Percentiles rank a stretch among this genome's conserved stretches.
Conservation (phyloP, 176 grass and related monocot species). For the Chrysopogon serrulatus region DNA sequence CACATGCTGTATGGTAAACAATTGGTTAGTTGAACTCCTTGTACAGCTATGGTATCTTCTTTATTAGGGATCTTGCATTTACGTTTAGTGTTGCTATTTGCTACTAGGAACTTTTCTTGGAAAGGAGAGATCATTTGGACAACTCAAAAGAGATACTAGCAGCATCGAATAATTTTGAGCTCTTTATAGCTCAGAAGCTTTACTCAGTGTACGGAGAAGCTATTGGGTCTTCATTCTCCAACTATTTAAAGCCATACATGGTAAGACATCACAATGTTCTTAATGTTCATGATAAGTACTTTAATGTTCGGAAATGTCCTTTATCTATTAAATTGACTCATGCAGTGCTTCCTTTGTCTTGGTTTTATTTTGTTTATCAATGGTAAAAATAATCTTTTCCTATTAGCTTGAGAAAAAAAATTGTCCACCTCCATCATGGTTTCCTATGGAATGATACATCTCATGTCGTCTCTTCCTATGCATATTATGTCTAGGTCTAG, state of each 20-base stretch:
- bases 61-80: slow-evolving; percentile 20
- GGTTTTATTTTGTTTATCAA: background rate
- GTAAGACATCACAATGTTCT: slow-evolving; percentile 33
- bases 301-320: background rate
- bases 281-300: background rate
- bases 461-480: background rate
- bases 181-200: slow-evolving; percentile 63
- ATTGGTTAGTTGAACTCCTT: slow-evolving; percentile 54
- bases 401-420: background rate
- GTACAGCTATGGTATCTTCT: background rate
- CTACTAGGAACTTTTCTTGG: slow-evolving; percentile 64
- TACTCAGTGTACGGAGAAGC: slow-evolving; percentile 38
- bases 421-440: background rate
- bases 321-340: background rate
- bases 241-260: slow-evolving; percentile 69
- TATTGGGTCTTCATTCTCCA: slow-evolving; percentile 32
- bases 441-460: background rate
- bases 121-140: slow-evolving; percentile 38
- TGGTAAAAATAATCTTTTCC: background rate
- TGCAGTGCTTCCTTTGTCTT: background rate
- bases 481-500: too few relatives aligned
- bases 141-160: slow-evolving; percentile 55
- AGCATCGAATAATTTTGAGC: slow-evolving; percentile 68
- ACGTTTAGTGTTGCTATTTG: slow-evolving; percentile 32
- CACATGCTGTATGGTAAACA: slow-evolving; percentile 73